These are phyloP conservation scores for Phytophthora constricta DNA, from an alignment of 352 stramenopile species.

Conservation along the genomic window DNA sequence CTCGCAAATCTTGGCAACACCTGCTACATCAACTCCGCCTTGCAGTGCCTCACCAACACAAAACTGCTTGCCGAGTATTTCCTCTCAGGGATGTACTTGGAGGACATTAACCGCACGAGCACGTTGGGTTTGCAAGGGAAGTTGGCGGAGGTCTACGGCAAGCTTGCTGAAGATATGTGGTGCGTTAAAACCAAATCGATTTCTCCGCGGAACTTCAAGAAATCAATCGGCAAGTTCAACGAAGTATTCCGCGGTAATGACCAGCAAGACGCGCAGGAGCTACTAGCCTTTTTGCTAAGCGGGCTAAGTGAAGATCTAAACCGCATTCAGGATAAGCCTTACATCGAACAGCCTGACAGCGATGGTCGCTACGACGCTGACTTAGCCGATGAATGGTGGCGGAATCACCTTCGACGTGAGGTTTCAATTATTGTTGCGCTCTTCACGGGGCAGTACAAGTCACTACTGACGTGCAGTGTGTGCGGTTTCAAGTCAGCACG, in stretches of 20 bases:
- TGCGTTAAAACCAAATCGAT: constrained; percentile 94
- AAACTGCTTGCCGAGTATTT: constrained; percentile 97
- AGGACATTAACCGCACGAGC: constrained; percentile 97
- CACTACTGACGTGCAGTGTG: constrained; percentile 94
- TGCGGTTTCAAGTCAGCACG: constrained; percentile 95
- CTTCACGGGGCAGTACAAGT: constrained; percentile 99
- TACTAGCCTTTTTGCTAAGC: constrained; percentile 96
- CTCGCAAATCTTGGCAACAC: constrained; percentile 95
- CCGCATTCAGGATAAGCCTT: constrained; percentile 95
- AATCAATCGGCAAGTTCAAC: constrained; percentile 94
- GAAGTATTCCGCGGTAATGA: constrained; percentile 96
- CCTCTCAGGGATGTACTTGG: constrained; percentile 91
- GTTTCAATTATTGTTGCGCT: constrained; percentile 99
- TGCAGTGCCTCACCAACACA: constrained; percentile 97
- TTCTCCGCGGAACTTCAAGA: constrained; percentile 94
- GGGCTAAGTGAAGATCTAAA: constrained; percentile 99
- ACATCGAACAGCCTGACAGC: constrained; percentile 97
- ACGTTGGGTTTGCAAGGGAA: constrained; percentile 95
- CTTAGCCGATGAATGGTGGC: constrained; percentile 99
- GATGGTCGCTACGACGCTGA: constrained; percentile 97
- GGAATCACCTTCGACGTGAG: constrained; percentile 97
- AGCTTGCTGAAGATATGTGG: constrained; percentile 97
- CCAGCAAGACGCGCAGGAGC: constrained; percentile 98
- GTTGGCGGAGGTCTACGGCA: constrained; percentile 95
- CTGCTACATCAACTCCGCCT: constrained; percentile 95